Conservation (phyloP, 148 eudicot genomes). For the Rhododendron kiyosumense region DNA sequence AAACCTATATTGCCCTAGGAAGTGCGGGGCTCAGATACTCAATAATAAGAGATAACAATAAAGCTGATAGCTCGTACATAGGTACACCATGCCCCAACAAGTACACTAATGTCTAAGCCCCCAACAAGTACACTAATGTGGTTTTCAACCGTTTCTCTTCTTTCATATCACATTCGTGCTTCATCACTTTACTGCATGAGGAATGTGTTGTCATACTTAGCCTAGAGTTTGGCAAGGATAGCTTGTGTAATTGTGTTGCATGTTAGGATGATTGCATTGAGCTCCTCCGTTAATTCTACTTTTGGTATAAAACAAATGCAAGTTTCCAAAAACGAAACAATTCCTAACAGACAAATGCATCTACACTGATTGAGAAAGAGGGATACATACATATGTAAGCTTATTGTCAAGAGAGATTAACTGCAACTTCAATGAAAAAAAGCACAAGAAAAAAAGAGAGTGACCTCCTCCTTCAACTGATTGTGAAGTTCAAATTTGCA, state of each 20-base stretch:
- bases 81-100: neutral
- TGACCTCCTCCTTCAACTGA: conserved; percentile 94
- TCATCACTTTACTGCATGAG: neutral
- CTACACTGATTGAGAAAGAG: neutral
- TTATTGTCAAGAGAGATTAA: neutral
- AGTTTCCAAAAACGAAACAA: neutral
- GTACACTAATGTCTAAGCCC: neutral
- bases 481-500: conserved; percentile 82
- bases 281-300: neutral
- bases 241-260: neutral
- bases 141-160: neutral
- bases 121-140: neutral
- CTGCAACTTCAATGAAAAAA: neutral
- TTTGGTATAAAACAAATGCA: neutral
- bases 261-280: neutral
- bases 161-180: neutral
- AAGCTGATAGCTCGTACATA: neutral
- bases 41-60: neutral
- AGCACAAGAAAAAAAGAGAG: neutral
- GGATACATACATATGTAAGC: neutral
- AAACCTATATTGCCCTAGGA: neutral
- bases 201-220: neutral
- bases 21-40: neutral
- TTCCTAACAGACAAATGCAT: neutral
- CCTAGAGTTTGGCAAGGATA: neutral